Base-by-base conservation (phyloP, 257 asterid species). In the Parsonsia alboflavescens region DNA sequence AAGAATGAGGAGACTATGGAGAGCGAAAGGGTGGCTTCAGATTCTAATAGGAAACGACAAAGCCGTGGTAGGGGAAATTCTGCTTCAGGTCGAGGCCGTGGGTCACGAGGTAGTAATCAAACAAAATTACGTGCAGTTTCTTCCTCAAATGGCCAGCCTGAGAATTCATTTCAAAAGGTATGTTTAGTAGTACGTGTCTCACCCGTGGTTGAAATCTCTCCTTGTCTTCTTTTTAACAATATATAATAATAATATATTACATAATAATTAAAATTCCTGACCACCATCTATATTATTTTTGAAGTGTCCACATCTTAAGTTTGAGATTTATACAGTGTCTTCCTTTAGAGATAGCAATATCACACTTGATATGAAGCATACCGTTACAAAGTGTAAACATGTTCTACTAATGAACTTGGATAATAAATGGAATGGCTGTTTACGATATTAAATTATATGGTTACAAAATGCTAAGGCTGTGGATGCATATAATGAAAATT, bases 41-140 rank as follows among this genome's bases (percentile, higher is more conserved):
- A 92, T 79, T 76, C 67, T 79, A 86, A 78, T 83, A 89, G 82
- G 80, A 93, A 82, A 81, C 90, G 88, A 76, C 94, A 87, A 82
- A 87, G 84, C 80, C 97, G 97, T 83, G 86, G 89, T 9, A 88
- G 88, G 87, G 96, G 86, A 68, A 81, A 72, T 80, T 78, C 89
- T 72, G 68, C 82, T 84, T 85, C 97, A 66, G 91, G 91, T 70
- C 89, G 97, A 86, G 97, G 96, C 57, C 93, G 98, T 22, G 94
- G 96, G 80, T 64, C 79, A 75, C 89, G 96, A 77, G 88, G 61
- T 76, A 77, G 70, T 78, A 91, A 93, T 74, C 96, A 84, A 80
- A 83, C 89, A 54, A 92, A 72, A 84, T 73, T 61, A 75, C 90
- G 78, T 72, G 65, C 73, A 15, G 81, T 76, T 82, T 78, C 91